Evolutionary conservation across 2,329 filamentous ascomycete genomes (phyloP), one percentile per base, ranked within the genome.

Genomic region (Arthrinium phaeospermum): DNA sequence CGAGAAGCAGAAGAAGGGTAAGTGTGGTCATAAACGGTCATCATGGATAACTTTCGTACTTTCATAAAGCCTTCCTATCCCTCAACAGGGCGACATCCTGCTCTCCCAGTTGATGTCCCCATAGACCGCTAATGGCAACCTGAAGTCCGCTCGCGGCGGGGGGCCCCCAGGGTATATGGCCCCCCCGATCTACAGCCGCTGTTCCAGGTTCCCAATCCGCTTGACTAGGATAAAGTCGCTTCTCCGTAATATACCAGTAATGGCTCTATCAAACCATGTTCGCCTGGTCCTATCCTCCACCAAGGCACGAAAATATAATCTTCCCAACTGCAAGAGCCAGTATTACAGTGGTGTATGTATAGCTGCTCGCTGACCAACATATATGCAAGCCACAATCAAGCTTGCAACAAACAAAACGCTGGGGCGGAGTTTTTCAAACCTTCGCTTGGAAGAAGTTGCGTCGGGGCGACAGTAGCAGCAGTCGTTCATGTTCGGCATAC

Each of bases 11-110:
- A 46, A 46, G 45, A 37, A 41, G 34, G 10, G 37, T 41, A 10
- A 12, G 57, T 64, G 34, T 64, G 34, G 34, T 64, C 57, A 64
- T 64, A 64, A 64, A 13, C 30, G 8, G 57, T 64, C 19, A 41
- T 64, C 57, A 64, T 64, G 57, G 57, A 64, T 64, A 64, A 64
- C 34, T 41, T 41, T 41, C 57, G 34, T 64, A 64, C 57, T 64
- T 64, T 64, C 57, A 64, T 64, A 64, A 64, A 64, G 57, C 57
- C 57, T n/a, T n/a, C 57, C 41, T 64, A 34, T 64, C n/a, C 34
- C 10, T 64, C 13, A 19, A 64, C 57, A 64, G 34, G 57, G 57
- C 57, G 34, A 41, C 57, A 8, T 64, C 57, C 34, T 64, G 30
- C n/a, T 64, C 57, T 64, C 57, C 57, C n/a, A n/a, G 10, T 12